Evolutionary conservation across 2,329 filamentous ascomycete genomes (phyloP).

Genomic region (Penicillium sp.): DNA sequence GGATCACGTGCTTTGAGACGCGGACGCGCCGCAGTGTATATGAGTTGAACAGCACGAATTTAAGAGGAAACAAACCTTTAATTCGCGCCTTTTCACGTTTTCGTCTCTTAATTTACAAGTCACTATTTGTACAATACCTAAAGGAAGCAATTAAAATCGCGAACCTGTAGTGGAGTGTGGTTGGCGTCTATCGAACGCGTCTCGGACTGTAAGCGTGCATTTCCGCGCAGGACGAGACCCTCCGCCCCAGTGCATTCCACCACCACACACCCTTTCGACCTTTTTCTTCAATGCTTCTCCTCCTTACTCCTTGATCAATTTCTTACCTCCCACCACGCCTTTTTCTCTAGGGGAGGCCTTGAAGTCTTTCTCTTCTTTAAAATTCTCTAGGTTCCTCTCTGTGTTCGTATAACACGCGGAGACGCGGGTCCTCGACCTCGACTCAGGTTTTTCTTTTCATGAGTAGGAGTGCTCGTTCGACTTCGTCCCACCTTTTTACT

Average conservation of each 20-base stretch:
- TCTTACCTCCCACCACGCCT: slow-evolving; percentile 25
- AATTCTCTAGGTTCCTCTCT: slow-evolving; percentile 17
- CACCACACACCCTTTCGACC: slow-evolving; percentile 29
- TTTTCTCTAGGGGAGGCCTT: slow-evolving; percentile 12
- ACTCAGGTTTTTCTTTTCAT: slow-evolving; percentile 21
- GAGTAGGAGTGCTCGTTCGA: slow-evolving; percentile 18
- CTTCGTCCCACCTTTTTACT: slow-evolving; percentile 15
- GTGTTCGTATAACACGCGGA: slow-evolving; percentile 19
- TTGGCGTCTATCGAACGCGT: slow-evolving; percentile 44
- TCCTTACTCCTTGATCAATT: slow-evolving; percentile 27
- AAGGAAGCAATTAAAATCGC: slow-evolving; percentile 10
- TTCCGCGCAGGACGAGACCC: slow-evolving; percentile 40
- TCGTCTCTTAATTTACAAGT: not conserved
- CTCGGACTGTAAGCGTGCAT: slow-evolving; percentile 43
- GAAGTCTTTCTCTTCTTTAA: slow-evolving; percentile 14
- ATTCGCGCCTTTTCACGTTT: slow-evolving; percentile 4
- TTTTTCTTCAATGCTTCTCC: slow-evolving; percentile 25
- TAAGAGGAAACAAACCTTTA: not conserved
- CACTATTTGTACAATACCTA: not conserved
- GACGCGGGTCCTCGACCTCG: slow-evolving; percentile 29
- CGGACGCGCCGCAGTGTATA: slow-evolving; percentile 10
- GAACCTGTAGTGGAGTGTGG: slow-evolving; percentile 34
- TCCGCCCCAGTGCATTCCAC: slow-evolving; percentile 39
- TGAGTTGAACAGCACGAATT: not conserved
- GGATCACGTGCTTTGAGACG: slow-evolving; percentile 13